phyloP scores from a whole-genome alignment of 768 basidiomycete genomes.

The Pleurotus djamor region DNA sequence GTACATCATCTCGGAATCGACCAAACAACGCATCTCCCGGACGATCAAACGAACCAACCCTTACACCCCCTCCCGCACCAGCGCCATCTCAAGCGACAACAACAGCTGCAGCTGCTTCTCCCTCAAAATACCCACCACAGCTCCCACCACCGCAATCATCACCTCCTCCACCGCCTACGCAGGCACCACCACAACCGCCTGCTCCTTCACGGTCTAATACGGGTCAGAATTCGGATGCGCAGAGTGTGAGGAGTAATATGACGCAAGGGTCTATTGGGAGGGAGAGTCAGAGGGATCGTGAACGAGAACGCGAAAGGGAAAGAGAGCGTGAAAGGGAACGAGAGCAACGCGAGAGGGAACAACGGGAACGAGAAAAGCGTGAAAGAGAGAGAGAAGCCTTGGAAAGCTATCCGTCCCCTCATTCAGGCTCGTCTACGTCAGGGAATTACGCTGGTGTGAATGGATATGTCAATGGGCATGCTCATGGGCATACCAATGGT shows the following conservation, averaged over 20 bases:
- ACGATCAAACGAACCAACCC: neutral
- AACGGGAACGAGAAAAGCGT: neutral
- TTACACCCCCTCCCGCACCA: slow-evolving; percentile 14
- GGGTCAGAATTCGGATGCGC: neutral
- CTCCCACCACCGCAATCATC: slow-evolving; percentile 24
- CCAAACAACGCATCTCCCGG: neutral
- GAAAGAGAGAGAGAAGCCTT: neutral
- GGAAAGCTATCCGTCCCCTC: neutral
- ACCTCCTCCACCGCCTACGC: slow-evolving; percentile 18
- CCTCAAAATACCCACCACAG: slow-evolving; percentile 45
- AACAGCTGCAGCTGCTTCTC: too few relatives aligned
- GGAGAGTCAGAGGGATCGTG: neutral
- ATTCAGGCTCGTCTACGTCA: neutral
- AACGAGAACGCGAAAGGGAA: neutral
- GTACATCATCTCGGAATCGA: neutral
- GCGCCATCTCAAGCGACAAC: too few relatives aligned
- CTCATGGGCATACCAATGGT: neutral
- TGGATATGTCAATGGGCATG: neutral
- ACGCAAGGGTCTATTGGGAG: slow-evolving; percentile 2
- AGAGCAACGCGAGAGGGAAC: neutral
- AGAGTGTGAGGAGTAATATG: neutral
- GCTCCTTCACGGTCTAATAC: too few relatives aligned
- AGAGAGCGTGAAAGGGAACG: neutral
- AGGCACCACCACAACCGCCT: slow-evolving; percentile 11
- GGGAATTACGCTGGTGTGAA: too few relatives aligned